These are phyloP conservation scores for Syzygium aromaticum DNA, from an alignment of 345 rosid species.

Conservation along the genomic window DNA sequence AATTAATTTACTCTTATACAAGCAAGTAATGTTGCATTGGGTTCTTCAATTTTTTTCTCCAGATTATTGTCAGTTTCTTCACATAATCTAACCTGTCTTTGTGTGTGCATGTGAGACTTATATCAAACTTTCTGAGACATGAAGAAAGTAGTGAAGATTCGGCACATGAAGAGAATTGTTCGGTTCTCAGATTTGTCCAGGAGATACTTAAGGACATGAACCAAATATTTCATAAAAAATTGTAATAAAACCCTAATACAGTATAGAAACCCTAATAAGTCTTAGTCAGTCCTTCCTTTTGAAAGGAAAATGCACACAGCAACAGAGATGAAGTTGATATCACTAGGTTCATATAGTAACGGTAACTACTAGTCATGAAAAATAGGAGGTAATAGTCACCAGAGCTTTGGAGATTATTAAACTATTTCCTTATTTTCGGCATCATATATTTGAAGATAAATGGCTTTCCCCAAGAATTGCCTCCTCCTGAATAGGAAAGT, in stretches of 20 bases:
- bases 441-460: neutral
- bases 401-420: neutral
- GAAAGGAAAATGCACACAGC: neutral
- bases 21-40: neutral
- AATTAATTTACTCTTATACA: neutral
- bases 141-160: neutral
- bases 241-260: neutral
- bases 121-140: neutral
- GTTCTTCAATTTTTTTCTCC: neutral
- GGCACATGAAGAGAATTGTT: neutral
- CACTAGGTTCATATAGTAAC: neutral
- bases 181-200: neutral
- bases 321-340: neutral
- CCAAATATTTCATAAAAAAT: neutral
- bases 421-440: neutral
- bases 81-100: neutral
- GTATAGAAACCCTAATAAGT: neutral
- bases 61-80: neutral
- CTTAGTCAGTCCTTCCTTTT: neutral
- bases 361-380: neutral
- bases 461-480: neutral
- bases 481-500: neutral
- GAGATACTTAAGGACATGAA: neutral
- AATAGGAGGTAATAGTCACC: neutral
- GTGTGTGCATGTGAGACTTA: neutral